Evolutionary conservation across 169 alveolate species (phyloP), one percentile per base, ranked within the genome.

Genomic region (Cryptosporidium sp.): DNA sequence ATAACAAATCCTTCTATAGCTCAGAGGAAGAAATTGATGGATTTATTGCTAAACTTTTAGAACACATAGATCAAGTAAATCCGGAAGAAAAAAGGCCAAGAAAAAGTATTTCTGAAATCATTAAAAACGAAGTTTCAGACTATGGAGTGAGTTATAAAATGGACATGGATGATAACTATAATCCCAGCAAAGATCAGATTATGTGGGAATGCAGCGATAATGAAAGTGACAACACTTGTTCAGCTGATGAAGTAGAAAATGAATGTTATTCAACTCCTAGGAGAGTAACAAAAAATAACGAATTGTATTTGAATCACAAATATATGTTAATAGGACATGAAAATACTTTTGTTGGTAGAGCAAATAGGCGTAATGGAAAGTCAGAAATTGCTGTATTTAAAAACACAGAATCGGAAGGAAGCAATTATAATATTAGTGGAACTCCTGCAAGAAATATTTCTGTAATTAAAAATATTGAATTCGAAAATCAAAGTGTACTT

Each of bases 331-430:
- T 86, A 35, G 92, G 92, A 35, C 84, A 61, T 8, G 85, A 72
- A 35, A 51, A 85, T 73, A 69, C 92, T 18, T 86, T 86, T 21
- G 86, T 86, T 45, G 85, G 92, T 9, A 29, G 92, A 16, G 91
- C 91, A 14, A 44, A 80, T 21, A 80, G 89, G 29, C 31, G 53
- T 8, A 62, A 35, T 26, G 60, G 75, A 5, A 80, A 80, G 21
- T 80, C 89, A 10, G 89, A 80, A 45, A 85, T 85, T 10, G 71
- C 91, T 23, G 84, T 85, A 26, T 85, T 71, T 85, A 67, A 45
- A 68, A 80, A 80, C 65, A 37, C 42, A 37, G 86, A 56, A 56
- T 37, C 56, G n/a, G 75, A 65, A 10, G 75, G 70, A 26, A 44
- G 80, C 31, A 62, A 60, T 45, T 80, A 80, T 61, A 80, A 56